Conservation (phyloP, 805 yeast genomes). For the Pichia eremophila region DNA sequence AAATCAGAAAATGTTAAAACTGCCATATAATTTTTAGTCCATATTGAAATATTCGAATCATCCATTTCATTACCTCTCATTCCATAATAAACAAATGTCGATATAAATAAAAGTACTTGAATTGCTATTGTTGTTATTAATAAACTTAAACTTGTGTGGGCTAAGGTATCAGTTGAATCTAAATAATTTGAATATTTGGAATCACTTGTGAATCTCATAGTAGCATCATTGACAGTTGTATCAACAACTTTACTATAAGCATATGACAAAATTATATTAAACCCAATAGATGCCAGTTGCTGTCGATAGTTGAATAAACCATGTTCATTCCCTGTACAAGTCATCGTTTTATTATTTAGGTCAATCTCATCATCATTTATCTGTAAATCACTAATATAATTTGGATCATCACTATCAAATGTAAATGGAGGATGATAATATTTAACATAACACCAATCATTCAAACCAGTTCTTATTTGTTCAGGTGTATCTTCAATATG, state of each 20-base stretch:
- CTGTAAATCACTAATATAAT: neutral
- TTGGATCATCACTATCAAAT: neutral
- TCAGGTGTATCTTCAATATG: constrained; percentile 44
- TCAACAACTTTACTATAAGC: constrained; percentile 29
- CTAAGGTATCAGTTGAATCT: constrained; percentile 10
- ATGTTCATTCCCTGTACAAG: constrained; percentile 12
- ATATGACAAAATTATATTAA: constrained; percentile 38
- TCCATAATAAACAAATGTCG: constrained; percentile 30
- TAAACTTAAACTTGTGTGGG: neutral
- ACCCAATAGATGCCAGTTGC: constrained; percentile 31
- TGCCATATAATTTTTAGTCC: constrained; percentile 30
- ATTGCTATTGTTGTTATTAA: constrained; percentile 15
- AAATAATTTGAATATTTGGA: constrained; percentile 19
- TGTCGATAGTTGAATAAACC: constrained; percentile 37
- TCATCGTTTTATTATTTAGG: constrained; percentile 1
- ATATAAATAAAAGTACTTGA: constrained; percentile 24
- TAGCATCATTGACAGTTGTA: neutral
- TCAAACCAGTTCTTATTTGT: constrained; percentile 30
- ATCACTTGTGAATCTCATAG: neutral
- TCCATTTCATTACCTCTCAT: constrained; percentile 28
- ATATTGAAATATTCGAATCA: constrained; percentile 24
- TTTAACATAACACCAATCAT: constrained; percentile 38
- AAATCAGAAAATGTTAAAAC: constrained; percentile 28
- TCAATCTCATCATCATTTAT: neutral
- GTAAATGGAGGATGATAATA: constrained; percentile 19